Evolutionary conservation across 352 stramenopile genomes (phyloP).

Genomic region (Phytophthora europaea): DNA sequence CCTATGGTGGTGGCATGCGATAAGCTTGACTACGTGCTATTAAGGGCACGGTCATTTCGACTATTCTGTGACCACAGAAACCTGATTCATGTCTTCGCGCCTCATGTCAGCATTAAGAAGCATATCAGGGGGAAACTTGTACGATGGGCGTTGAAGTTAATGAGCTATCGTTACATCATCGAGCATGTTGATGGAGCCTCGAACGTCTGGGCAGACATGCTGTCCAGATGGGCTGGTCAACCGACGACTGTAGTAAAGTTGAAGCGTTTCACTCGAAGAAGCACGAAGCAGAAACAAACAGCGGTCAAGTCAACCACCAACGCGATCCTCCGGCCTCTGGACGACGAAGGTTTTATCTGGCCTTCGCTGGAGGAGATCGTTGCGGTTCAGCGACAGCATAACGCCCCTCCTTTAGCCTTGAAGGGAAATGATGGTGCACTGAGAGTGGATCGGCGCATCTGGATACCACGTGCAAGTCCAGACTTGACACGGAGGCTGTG

Average conservation of each 20-base stretch:
- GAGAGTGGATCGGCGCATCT: too few relatives aligned
- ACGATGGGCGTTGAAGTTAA: constrained; percentile 13
- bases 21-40: constrained; percentile 11
- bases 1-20: constrained; percentile 7
- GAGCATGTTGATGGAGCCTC: constrained; percentile 6
- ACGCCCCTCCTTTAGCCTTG: too few relatives aligned
- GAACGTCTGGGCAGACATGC: constrained; percentile 30
- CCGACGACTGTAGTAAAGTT: neutral
- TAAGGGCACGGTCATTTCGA: neutral
- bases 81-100: constrained; percentile 13
- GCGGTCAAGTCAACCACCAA: neutral
- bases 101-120: constrained; percentile 3
- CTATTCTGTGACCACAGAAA: constrained; percentile 14
- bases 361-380: too few relatives aligned
- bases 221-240: constrained; percentile 15
- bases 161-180: constrained; percentile 23
- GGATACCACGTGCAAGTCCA: too few relatives aligned
- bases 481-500: too few relatives aligned
- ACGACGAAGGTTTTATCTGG: too few relatives aligned
- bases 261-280: neutral
- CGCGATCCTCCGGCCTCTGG: neutral
- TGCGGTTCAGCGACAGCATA: too few relatives aligned
- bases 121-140: constrained; percentile 16
- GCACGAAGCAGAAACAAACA: neutral
- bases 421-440: too few relatives aligned